Evolutionary conservation across 148 eudicot genomes (phyloP).

Genomic region (Salicornia ramosissima): DNA sequence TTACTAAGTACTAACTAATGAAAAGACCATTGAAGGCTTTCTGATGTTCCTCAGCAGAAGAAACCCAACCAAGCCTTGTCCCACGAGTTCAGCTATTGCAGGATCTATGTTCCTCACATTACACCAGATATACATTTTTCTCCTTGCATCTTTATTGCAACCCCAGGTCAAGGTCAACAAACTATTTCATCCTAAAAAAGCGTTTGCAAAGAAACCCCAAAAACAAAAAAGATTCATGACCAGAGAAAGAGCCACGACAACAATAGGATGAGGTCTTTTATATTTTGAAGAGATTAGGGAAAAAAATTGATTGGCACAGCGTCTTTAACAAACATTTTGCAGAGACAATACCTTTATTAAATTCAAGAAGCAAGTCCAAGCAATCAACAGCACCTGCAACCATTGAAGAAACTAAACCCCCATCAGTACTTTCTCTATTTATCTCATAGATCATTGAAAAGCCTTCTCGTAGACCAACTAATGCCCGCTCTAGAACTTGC

Average conservation of each 20-base stretch:
- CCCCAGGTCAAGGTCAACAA: background rate
- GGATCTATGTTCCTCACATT: background rate
- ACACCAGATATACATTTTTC: background rate
- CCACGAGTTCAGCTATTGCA: background rate
- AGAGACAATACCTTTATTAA: conserved; percentile 54
- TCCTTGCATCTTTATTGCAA: background rate
- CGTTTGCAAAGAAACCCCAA: background rate
- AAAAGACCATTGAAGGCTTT: conserved; percentile 1
- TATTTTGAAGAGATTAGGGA: background rate
- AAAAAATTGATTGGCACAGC: background rate
- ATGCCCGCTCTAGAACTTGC: conserved; percentile 58
- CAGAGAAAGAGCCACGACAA: background rate
- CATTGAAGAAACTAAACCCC: conserved; percentile 59
- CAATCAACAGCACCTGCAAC: conserved; percentile 89
- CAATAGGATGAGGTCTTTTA: background rate
- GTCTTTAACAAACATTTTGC: background rate
- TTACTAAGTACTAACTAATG: background rate
- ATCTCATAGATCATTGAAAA: conserved; percentile 47
- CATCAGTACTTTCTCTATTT: conserved; percentile 41
- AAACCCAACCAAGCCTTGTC: background rate
- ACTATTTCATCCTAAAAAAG: conserved; percentile 2
- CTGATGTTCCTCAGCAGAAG: background rate
- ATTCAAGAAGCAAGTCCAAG: conserved; percentile 77
- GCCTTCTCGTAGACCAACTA: conserved; percentile 60
- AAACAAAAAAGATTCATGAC: background rate